phyloP scores from a whole-genome alignment of 768 basidiomycete genomes.

The Lactifluus pinguis region DNA sequence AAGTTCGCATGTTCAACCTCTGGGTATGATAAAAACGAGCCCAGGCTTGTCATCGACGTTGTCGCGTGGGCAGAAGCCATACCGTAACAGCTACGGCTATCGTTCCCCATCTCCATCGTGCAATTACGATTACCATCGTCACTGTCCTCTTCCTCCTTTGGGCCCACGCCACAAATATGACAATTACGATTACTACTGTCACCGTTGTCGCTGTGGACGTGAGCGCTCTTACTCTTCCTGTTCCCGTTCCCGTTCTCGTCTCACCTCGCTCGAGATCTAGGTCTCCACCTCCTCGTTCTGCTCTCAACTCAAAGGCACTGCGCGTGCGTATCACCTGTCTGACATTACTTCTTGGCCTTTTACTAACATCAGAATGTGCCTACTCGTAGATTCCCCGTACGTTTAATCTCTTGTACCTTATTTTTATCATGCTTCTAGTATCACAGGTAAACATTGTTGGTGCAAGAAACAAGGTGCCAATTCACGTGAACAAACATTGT shows the following conservation, averaged over 20 bases:
- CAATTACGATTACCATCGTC: background rate
- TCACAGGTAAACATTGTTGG: conserved; percentile 16
- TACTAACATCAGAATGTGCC: background rate
- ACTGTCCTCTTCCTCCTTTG: background rate
- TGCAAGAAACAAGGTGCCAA: conserved; percentile 25
- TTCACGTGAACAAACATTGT: conserved; percentile 60
- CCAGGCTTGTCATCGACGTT: background rate
- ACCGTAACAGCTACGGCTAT: background rate
- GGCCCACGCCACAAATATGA: background rate
- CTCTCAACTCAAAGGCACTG: background rate
- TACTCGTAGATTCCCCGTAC: conserved; percentile 45
- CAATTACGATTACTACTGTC: background rate
- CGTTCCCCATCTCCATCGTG: background rate
- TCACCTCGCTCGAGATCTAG: background rate
- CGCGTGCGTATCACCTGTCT: background rate
- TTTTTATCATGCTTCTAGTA: conserved; percentile 39
- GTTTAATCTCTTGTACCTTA: conserved; percentile 19
- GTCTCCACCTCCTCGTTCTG: background rate
- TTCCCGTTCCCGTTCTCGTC: background rate
- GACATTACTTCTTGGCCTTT: background rate
- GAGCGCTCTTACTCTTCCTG: background rate
- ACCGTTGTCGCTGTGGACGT: background rate
- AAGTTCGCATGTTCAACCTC: background rate
- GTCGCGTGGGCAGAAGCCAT: background rate
- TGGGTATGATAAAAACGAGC: too few relatives aligned